phyloP scores from a whole-genome alignment of 2,329 filamentous ascomycete species.

The Claviceps purpurea region DNA sequence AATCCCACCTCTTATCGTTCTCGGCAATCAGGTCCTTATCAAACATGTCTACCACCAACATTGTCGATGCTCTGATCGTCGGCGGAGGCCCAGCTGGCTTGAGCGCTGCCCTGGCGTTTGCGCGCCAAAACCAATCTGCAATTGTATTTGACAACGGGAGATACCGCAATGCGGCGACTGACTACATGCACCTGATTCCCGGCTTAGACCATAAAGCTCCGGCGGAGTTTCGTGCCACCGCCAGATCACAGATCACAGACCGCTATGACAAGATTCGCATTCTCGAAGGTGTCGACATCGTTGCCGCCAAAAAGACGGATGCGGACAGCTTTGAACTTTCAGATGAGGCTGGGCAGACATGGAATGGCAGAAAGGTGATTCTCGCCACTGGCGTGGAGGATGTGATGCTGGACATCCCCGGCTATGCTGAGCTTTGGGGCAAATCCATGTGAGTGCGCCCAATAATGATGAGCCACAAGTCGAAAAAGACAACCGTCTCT shows the following conservation, averaged over 20 bases:
- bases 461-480: no score
- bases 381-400: constrained; percentile 42
- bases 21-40: not conserved
- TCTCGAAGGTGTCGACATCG: constrained; percentile 22
- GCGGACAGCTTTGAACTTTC: constrained; percentile 20
- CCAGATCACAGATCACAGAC: constrained; percentile 6
- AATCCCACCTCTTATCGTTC: not conserved
- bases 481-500: no score
- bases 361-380: constrained; percentile 37
- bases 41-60: not conserved
- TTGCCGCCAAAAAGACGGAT: constrained; percentile 16
- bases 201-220: constrained; percentile 26
- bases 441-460: not conserved
- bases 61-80: constrained; percentile 34
- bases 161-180: constrained; percentile 35
- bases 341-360: constrained; percentile 29
- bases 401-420: constrained; percentile 36
- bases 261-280: constrained; percentile 18
- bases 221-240: constrained; percentile 20
- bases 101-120: constrained; percentile 30
- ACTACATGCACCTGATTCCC: constrained; percentile 34
- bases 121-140: constrained; percentile 32
- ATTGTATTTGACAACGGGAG: constrained; percentile 35
- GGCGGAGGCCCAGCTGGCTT: constrained; percentile 38
- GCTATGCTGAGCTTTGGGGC: constrained; percentile 43